Conservation (phyloP, 371 early-diverging fungal genomes). For the Actinomortierella wolfii region DNA sequence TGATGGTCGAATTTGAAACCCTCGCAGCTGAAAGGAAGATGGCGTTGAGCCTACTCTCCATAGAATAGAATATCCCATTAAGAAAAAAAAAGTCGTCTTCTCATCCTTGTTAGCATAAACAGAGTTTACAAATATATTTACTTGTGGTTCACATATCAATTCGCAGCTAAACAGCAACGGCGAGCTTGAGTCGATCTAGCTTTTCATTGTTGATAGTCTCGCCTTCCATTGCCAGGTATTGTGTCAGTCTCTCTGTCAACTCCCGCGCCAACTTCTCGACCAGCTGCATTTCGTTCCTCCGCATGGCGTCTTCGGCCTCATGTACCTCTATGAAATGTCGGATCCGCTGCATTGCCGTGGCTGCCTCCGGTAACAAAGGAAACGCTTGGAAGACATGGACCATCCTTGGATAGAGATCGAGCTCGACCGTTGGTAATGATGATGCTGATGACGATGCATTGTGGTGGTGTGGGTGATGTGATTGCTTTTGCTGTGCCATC, state of each 20-base stretch:
- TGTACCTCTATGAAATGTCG: slow-evolving; percentile 29
- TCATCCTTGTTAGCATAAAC: too few species aligned
- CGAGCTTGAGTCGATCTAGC: not conserved
- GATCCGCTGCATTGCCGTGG: slow-evolving; percentile 50
- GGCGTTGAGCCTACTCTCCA: too few species aligned
- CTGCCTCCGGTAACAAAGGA: slow-evolving; percentile 51
- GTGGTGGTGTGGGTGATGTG: not conserved
- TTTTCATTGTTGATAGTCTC: not conserved
- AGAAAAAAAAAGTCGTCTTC: too few species aligned
- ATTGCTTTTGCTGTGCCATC: not conserved
- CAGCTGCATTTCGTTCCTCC: not conserved
- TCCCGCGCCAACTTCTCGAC: not conserved
- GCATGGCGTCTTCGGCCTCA: slow-evolving; percentile 7
- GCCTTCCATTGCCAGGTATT: not conserved
- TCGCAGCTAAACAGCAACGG: too few species aligned
- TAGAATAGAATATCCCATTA: too few species aligned
- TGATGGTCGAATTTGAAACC: too few species aligned
- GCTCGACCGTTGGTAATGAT: slow-evolving; percentile 8
- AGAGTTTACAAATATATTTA: too few species aligned
- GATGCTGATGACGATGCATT: too few species aligned
- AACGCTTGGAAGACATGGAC: slow-evolving; percentile 64
- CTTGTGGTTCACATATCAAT: too few species aligned
- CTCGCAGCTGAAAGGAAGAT: too few species aligned
- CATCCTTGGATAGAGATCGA: slow-evolving; percentile 50
- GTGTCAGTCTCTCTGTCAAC: not conserved